Evolutionary conservation across 805 yeast genomes (phyloP), one percentile per base, ranked within the genome.

Genomic region (Candida chauliodis): DNA sequence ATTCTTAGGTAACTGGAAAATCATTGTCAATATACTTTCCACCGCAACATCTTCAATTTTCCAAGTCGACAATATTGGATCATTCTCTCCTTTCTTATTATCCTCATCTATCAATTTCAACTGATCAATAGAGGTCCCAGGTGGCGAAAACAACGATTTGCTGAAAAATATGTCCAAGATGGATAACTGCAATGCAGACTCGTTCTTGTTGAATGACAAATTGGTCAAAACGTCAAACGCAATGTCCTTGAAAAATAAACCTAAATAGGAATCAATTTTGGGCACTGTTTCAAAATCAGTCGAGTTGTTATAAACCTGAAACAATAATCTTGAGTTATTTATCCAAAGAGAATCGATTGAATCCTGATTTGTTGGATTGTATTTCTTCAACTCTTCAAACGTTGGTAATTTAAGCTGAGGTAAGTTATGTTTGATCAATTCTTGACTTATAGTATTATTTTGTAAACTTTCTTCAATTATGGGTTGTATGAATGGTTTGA

Each of bases 41-140:
- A 90, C 75, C 0, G 91, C 86, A 28, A 90, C 70, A 56, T 90
- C 96, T 60, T 93, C 99, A 42, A 89, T 76, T 56, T 93, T 93
- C 84, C 86, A 88, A 0, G 96, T 88, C 1, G 95, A 77, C 30
- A 69, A 58, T 2, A 69, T 58, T 2, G 73, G 71, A 3, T 24
- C 43, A 41, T 68, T 66, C 45, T 62, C 71, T 1, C 73, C 71
- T 1, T 58, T 27, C n/a, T 48, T 48, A 40, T 68, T 74, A 38
- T 73, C 73, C 10, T 68, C 61, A 36, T 66, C 55, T 23, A 69
- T 63, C 35, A 52, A 44, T 5, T 65, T 50, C 37, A 91, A 65
- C 43, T 78, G 80, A 48, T 89, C 96, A 42, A 89, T 71, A 0
- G 95, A 76, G 3, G 83, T 75, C 25, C 95, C 95, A 1, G 93